Percentiles rank a stretch among this genome's conserved stretches.
These are phyloP conservation scores for Sporothrix luriei DNA, from an alignment of 2,329 filamentous ascomycete genomes.

Conservation along the genomic window DNA sequence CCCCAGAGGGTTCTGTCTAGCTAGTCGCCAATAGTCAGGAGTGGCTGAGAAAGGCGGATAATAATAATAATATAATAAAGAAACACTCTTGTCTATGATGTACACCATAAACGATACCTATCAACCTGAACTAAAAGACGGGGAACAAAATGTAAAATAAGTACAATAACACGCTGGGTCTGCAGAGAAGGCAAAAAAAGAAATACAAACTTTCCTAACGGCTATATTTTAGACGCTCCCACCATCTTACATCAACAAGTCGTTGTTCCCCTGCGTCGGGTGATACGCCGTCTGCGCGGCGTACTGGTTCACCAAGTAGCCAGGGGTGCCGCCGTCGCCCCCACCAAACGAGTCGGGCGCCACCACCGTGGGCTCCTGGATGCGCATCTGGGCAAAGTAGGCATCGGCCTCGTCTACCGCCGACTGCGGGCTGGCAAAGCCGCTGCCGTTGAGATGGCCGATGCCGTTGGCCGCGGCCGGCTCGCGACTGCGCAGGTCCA, in stretches of 20 bases:
- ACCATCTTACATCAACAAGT: constrained; percentile 59
- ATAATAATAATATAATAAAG: too few species aligned
- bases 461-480: constrained; percentile 33
- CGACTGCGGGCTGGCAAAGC: constrained; percentile 64
- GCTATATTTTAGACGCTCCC: background rate
- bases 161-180: constrained; percentile 12
- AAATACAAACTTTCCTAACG: background rate
- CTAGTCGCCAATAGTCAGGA: too few species aligned
- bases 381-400: constrained; percentile 80
- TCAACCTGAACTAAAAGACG: background rate
- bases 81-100: too few species aligned
- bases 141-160: background rate
- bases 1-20: too few species aligned
- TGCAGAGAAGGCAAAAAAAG: background rate
- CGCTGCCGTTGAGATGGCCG: constrained; percentile 20
- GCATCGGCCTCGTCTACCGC: constrained; percentile 84
- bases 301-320: constrained; percentile 79
- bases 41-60: too few species aligned
- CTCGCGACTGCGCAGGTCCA: constrained; percentile 49
- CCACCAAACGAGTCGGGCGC: constrained; percentile 65
- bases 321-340: constrained; percentile 55
- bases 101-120: background rate
- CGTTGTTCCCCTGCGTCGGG: constrained; percentile 68
- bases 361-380: constrained; percentile 58
- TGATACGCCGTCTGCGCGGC: constrained; percentile 75